These are phyloP conservation scores for Pichia heedii DNA, from an alignment of 805 yeast genomes.

Conservation along the genomic window DNA sequence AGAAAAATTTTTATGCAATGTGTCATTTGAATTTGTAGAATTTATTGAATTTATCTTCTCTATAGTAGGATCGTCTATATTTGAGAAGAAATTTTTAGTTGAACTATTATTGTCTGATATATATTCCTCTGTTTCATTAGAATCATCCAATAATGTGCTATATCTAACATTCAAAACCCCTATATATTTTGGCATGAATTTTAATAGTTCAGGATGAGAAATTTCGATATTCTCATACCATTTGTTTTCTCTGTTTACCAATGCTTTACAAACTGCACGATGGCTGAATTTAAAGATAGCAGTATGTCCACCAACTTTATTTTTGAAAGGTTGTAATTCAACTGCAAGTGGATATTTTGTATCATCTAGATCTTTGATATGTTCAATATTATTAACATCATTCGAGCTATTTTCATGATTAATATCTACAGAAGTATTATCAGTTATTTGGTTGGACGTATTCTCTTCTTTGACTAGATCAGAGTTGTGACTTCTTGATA, in stretches of 20 bases:
- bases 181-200: conserved; percentile 88
- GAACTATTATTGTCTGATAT: too few relatives aligned
- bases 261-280: conserved; percentile 87
- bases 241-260: conserved; percentile 79
- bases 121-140: conserved; percentile 1
- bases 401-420: too few relatives aligned
- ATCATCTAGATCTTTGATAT: conserved; percentile 7
- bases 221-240: conserved; percentile 89
- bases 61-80: too few relatives aligned
- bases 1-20: too few relatives aligned
- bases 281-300: conserved; percentile 89
- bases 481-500: too few relatives aligned
- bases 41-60: too few relatives aligned
- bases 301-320: conserved; percentile 97
- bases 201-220: conserved; percentile 63
- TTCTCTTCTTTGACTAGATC: too few relatives aligned
- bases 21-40: too few relatives aligned
- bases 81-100: not conserved
- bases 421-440: too few relatives aligned
- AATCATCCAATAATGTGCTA: conserved; percentile 29
- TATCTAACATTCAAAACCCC: conserved; percentile 93
- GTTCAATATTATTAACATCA: not conserved
- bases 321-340: conserved; percentile 82
- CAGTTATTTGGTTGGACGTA: not conserved
- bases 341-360: conserved; percentile 64